Conservation (phyloP, 768 basidiomycete species). For the Ramaria sp. region DNA sequence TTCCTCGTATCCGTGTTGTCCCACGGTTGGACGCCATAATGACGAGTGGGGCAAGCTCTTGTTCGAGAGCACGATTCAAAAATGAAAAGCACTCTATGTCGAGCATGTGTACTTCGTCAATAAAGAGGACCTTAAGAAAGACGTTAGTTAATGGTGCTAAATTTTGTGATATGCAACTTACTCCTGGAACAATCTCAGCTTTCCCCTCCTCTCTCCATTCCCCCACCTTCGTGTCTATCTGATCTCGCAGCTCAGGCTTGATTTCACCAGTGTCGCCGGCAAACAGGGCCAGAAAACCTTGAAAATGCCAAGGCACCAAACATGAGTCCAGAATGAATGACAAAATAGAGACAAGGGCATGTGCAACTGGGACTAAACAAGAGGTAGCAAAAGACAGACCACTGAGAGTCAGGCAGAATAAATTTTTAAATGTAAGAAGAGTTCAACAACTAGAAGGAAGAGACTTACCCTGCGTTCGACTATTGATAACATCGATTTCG, state of each 20-base stretch:
- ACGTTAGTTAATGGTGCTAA: not conserved
- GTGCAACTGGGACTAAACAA: not conserved
- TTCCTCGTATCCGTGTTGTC: constrained; percentile 89
- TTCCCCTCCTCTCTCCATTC: constrained; percentile 99
- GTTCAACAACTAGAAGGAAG: not conserved
- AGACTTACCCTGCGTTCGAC: constrained; percentile 67
- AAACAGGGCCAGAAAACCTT: constrained; percentile 82
- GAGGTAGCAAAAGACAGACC: too few species aligned
- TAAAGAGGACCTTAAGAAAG: constrained; percentile 74
- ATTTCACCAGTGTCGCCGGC: constrained; percentile 98
- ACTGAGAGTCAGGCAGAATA: not conserved
- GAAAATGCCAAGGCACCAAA: not conserved
- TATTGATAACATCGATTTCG: constrained; percentile 99
- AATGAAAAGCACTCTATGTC: constrained; percentile 99
- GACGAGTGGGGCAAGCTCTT: constrained; percentile 86
- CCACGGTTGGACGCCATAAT: constrained; percentile 99
- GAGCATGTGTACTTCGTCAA: constrained; percentile 99
- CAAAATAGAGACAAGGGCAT: not conserved
- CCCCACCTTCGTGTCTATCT: constrained; percentile 93
- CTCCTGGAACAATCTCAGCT: constrained; percentile 94
- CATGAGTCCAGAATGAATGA: not conserved
- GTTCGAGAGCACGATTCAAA: constrained; percentile 91
- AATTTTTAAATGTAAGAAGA: not conserved
- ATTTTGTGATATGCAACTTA: constrained; percentile 28
- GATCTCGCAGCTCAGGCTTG: constrained; percentile 90